Base-by-base conservation (phyloP, 2,329 filamentous ascomycete species). In the Metarhizium rileyi region DNA sequence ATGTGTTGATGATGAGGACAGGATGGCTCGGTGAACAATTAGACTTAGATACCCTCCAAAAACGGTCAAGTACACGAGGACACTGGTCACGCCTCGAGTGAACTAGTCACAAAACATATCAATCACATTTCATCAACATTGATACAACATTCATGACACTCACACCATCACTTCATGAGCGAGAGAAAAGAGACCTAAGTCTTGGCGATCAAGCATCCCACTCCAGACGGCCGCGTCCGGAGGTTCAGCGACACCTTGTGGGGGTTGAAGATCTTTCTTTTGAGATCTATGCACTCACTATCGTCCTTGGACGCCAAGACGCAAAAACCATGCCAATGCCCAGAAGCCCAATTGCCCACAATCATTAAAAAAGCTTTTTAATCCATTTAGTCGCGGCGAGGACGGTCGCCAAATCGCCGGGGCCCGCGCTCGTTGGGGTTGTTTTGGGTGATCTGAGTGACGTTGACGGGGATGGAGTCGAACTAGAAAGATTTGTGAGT, bases 401-500 rank as follows among this genome's bases (percentile, higher is more conserved):
- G 64, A 53, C 83, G 81, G 75, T 86, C 82, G 66, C 77, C 78
- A 75, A 87, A 90, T 69, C 87, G 81, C 68, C 86, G 85, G 62
- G 80, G 81, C 59, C 76, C 75, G 61, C 90, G 87, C 77, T 96
- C 90, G 67, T 80, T 73, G 58, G 80, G 74, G 79, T 96, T 90
- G 71, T 88, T 83, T 78, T 97, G 90, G 63, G 85, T 79, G 62
- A 98, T 90, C 61, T 85, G 76, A 64, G 94, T 83, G 66, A 97
- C 89, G 77, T 94, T 96, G 85, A 95, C 89, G 71, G 91, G 87
- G 74, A 98, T 90, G 62, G 83, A 83, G 76, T 98, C 93, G 80
- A 98, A 98, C 90, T 96, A 65, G 55, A 27, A 8, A 20, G 1
- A 18, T 22, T 28, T 52, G 60, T 71, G 56, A 72, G 64, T 42